phyloP scores from a whole-genome alignment of 2,329 filamentous ascomycete species.

The Colletotrichum sublineola region DNA sequence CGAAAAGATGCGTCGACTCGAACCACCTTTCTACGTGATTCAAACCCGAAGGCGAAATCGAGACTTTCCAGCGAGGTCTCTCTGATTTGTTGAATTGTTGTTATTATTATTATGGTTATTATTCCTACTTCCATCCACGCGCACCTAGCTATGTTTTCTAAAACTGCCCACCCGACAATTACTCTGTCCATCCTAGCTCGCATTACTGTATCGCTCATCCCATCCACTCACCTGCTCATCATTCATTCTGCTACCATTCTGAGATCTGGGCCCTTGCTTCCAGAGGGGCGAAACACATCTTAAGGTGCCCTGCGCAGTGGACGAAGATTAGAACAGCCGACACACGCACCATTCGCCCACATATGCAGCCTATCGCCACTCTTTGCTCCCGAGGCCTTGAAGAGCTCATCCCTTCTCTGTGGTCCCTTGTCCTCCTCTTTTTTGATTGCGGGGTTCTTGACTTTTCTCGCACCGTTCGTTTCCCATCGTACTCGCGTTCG shows the following conservation, averaged over 20 bases:
- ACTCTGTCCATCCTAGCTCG: constrained; percentile 18
- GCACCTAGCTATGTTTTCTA: neutral
- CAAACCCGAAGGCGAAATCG: constrained; percentile 17
- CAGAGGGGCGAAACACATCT: constrained; percentile 34
- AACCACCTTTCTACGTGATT: neutral
- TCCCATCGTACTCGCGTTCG: constrained; percentile 36
- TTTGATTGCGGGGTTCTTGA: constrained; percentile 21
- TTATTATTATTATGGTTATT: neutral
- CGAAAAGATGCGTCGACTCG: constrained; percentile 36
- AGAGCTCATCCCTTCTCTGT: constrained; percentile 9
- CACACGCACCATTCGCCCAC: constrained; percentile 5
- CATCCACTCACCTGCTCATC: constrained; percentile 18
- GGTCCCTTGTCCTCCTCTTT: neutral
- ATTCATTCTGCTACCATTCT: constrained; percentile 29
- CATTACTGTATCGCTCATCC: constrained; percentile 28
- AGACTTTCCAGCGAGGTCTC: neutral
- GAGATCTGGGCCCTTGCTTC: constrained; percentile 30
- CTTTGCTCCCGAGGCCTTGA: constrained; percentile 13
- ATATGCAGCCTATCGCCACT: constrained; percentile 8
- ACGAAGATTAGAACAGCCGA: neutral
- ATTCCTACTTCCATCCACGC: neutral
- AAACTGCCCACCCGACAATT: neutral
- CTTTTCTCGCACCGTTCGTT: neutral
- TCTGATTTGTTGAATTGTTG: neutral
- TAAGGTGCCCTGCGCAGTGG: neutral